Base-by-base conservation (phyloP, 2,329 filamentous ascomycete genomes). In the Botryosphaeria dothidea region DNA sequence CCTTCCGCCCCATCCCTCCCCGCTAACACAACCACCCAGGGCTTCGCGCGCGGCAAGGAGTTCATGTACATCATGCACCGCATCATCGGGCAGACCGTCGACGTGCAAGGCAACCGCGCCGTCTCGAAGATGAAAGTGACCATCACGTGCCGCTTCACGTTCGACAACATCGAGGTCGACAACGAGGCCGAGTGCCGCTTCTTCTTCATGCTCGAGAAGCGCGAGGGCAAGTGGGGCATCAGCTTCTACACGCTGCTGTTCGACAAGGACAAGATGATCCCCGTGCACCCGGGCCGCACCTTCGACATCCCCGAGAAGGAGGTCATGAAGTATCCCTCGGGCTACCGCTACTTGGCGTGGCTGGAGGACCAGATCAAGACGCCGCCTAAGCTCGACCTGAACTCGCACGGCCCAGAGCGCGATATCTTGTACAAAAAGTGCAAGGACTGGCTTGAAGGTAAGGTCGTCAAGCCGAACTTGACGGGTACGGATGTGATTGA, bases 211-310 rank as follows among this genome's bases (percentile, higher is more conserved):
- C 64, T 66, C 25, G 60, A 62, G 41, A 67, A 67, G 60, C 62
- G 66, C n/a, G 41, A 61, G 41, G 51, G 51, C 13, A 58, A 45
- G 43, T 68, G 67, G 67, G 67, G 66, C 27, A 61, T 68, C 9
- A 63, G 56, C 13, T 62, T 65, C 43, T 68, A 63, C 34, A 68
- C 66, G 23, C 45, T 68, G 43, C 71, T 82, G n/a, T 73, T 73
- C 45, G 72, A 79, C 66, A 78, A 78, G 54, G 79, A 80, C 67
- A 80, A 63, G 62, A 67, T 67, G 41, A 27, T 62, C 6, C 61
- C 66, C 0, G 66, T 67, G 1, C 65, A 67, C 19, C 66, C 64
- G 3, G 61, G 66, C 9, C 36, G 49, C 7, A 60, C 57, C 3
- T 67, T 67, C 34, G 66, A 67, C n/a, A 66, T 68, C 8, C 63